phyloP scores from a whole-genome alignment of 495 filamentous ascomycete genomes.

The Eremomyces bilateralis region DNA sequence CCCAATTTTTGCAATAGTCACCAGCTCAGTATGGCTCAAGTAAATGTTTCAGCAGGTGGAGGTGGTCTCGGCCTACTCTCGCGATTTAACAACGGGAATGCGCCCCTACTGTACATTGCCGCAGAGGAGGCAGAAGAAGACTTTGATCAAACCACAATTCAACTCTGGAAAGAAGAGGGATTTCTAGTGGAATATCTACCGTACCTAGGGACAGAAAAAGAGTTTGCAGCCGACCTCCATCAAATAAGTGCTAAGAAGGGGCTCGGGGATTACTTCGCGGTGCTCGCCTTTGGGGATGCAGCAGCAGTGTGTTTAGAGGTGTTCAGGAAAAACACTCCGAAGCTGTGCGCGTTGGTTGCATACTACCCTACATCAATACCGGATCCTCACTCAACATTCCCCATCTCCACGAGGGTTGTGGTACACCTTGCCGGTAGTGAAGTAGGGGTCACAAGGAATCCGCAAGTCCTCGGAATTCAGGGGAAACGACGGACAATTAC shows the following conservation, averaged over 20 bases:
- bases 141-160: slow-evolving; percentile 34
- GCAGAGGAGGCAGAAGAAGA: slow-evolving; percentile 35
- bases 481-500: slow-evolving; percentile 30
- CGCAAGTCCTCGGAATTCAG: slow-evolving; percentile 40
- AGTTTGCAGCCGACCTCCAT: slow-evolving; percentile 29
- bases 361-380: slow-evolving; percentile 27
- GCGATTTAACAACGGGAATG: background rate
- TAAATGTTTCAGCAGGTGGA: too few relatives aligned
- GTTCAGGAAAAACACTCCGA: slow-evolving; percentile 17
- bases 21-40: too few relatives aligned
- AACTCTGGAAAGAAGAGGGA: slow-evolving; percentile 42
- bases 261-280: slow-evolving; percentile 18
- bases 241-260: slow-evolving; percentile 13
- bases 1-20: too few relatives aligned
- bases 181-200: slow-evolving; percentile 42
- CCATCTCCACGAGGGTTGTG: slow-evolving; percentile 20
- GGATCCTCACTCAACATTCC: slow-evolving; percentile 21
- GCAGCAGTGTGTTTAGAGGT: slow-evolving; percentile 18
- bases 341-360: slow-evolving; percentile 26
- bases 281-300: slow-evolving; percentile 21
- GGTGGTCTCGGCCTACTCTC: background rate
- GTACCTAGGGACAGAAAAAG: slow-evolving; percentile 28
- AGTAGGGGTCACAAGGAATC: slow-evolving; percentile 15
- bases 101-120: slow-evolving; percentile 33
- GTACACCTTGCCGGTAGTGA: slow-evolving; percentile 23